Evolutionary conservation across 352 stramenopile genomes (phyloP).

Genomic region (Albugo candida): DNA sequence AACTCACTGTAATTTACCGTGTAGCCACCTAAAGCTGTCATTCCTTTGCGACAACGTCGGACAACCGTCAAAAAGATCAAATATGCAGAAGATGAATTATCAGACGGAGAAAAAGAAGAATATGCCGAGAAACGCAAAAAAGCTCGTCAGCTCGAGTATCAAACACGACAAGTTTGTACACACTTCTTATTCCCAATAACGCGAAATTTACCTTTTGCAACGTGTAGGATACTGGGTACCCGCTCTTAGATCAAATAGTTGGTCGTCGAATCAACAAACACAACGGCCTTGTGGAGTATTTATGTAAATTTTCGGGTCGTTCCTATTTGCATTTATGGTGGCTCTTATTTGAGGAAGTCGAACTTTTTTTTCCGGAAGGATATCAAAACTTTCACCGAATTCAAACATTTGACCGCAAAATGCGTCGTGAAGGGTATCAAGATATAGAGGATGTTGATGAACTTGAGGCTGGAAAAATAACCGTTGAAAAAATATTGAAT

Average conservation of each 20-base stretch:
- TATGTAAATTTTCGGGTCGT: constrained; percentile 74
- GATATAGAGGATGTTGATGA: constrained; percentile 77
- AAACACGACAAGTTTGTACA: constrained; percentile 22
- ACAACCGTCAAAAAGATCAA: constrained; percentile 34
- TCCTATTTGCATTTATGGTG: constrained; percentile 80
- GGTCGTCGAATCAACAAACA: constrained; percentile 60
- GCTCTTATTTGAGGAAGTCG: constrained; percentile 73
- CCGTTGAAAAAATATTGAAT: constrained; percentile 75
- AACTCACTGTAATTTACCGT: no score
- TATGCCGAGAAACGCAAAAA: constrained; percentile 41
- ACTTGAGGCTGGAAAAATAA: constrained; percentile 70
- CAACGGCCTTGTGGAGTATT: constrained; percentile 51
- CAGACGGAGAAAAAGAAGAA: constrained; percentile 35
- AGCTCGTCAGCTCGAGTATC: constrained; percentile 61
- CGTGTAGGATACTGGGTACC: constrained; percentile 35
- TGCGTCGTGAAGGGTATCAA: constrained; percentile 62
- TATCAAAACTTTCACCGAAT: constrained; percentile 77
- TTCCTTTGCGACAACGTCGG: constrained; percentile 9
- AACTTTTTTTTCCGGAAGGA: constrained; percentile 65
- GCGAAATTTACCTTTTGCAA: background rate
- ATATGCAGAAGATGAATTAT: constrained; percentile 47
- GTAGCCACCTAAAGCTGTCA: no score
- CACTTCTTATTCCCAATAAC: background rate
- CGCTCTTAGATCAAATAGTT: constrained; percentile 62
- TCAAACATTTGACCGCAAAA: constrained; percentile 67